Evolutionary conservation across 768 basidiomycete species (phyloP), one percentile per base, ranked within the genome.

Genomic region (Mycena sanguinolenta): DNA sequence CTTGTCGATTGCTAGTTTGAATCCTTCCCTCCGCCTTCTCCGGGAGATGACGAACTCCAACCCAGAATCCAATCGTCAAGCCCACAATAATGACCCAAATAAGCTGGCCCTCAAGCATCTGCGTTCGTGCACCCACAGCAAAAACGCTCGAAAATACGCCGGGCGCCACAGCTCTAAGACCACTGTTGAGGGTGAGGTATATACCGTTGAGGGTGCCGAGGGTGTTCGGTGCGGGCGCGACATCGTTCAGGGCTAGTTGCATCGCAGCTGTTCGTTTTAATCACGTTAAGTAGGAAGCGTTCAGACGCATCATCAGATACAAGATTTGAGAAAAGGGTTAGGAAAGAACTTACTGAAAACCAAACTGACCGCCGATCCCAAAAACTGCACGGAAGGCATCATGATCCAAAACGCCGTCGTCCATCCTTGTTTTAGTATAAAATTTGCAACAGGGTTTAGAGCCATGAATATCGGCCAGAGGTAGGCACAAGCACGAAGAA

Each of bases 201-300:
- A 64, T 57, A n/a, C 25, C 63, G 63, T 64, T 64, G 19, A 64
- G 36, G 28, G 63, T 64, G 63, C 63, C 63, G 39, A 64, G 63
- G 63, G 54, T 57, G 53, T 55, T 57, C 25, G 63, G 54, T 25
- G 63, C 36, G 38, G 63, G 63, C 28, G 63, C 53, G 63, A 64
- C 63, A 50, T 55, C 63, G 63, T 64, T 64, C 39, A 64, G 54
- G 36, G 63, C 63, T 30, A 64, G 53, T 57, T 64, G 63, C 38
- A 64, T 64, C 54, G 53, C 63, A 46, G 54, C 63, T 64, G 54
- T 55, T 55, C 28, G 54, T 32, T 36, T 42, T 30, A 54, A 55
- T 42, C 27, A 64, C 36, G 52, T 46, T 13, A 34, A 23, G 60
- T 61, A 50, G 46, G 28, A 49, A 61, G 46, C 30, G 44, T 61